phyloP scores from a whole-genome alignment of 2,329 filamentous ascomycete species.

The Ilyonectria robusta region DNA sequence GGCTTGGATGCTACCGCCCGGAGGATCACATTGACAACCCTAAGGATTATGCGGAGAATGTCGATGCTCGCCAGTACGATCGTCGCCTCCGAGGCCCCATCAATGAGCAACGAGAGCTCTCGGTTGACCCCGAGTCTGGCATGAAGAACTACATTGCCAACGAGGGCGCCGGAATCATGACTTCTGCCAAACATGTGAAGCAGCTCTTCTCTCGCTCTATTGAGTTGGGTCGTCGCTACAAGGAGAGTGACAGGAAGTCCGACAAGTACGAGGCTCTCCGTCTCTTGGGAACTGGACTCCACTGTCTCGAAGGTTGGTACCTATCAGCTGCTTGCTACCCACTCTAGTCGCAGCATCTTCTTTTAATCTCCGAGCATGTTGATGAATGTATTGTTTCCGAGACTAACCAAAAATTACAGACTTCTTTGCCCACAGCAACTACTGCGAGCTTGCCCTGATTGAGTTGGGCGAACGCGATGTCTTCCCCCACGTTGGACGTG shows the following conservation, averaged over 20 bases:
- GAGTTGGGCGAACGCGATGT: constrained; percentile 85
- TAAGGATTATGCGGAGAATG: constrained; percentile 89
- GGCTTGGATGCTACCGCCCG: constrained; percentile 86
- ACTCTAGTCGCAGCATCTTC: too few species aligned
- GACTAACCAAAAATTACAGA: constrained; percentile 63
- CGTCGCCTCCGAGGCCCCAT: constrained; percentile 84
- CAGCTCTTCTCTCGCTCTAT: constrained; percentile 81
- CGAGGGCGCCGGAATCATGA: constrained; percentile 83
- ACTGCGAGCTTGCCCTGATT: constrained; percentile 88
- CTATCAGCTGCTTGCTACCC: background rate
- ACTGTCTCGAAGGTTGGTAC: constrained; percentile 82
- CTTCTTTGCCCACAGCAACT: constrained; percentile 95
- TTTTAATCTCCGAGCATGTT: background rate
- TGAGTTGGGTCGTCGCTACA: constrained; percentile 83
- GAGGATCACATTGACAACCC: constrained; percentile 85
- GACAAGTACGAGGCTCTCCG: constrained; percentile 91
- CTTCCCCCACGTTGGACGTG: constrained; percentile 88
- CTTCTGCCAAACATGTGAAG: constrained; percentile 83
- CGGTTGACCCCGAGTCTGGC: constrained; percentile 80
- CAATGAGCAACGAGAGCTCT: constrained; percentile 83
- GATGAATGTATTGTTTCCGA: background rate
- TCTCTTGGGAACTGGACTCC: constrained; percentile 87
- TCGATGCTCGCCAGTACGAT: constrained; percentile 88
- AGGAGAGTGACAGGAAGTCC: constrained; percentile 67
- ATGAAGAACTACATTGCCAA: constrained; percentile 97